These are phyloP conservation scores for Silene conica DNA, from an alignment of 148 eudicot species.

Conservation along the genomic window DNA sequence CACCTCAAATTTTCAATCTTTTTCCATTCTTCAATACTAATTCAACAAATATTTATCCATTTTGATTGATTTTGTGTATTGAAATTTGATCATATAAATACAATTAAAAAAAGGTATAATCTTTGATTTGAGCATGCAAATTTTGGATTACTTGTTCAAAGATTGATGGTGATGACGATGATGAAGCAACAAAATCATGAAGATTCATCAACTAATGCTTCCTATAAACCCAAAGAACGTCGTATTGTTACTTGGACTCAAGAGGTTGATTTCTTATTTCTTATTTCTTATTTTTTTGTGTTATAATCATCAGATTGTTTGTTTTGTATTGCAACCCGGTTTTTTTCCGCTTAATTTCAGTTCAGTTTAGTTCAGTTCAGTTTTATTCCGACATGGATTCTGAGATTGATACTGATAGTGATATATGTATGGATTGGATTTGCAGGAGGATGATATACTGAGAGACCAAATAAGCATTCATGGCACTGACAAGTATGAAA, in stretches of 20 bases:
- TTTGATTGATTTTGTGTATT: neutral
- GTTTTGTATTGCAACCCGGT: neutral
- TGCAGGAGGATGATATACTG: conserved; percentile 92
- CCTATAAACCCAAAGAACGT: conserved; percentile 50
- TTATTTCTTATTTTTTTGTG: neutral
- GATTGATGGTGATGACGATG: conserved; percentile 25
- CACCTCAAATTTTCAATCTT: neutral
- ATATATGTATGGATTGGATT: conserved; percentile 18
- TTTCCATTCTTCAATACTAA: neutral
- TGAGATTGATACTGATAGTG: neutral
- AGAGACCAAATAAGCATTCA: conserved; percentile 73
- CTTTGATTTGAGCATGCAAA: conserved; percentile 29
- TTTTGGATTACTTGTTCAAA: conserved; percentile 2
- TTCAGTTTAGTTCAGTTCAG: too few species aligned
- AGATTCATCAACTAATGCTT: conserved; percentile 17
- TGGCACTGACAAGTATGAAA: conserved; percentile 74
- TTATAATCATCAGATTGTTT: neutral
- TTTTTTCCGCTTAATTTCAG: too few species aligned
- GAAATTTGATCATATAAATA: neutral
- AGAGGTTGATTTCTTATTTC: conserved; percentile 44
- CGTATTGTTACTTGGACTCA: conserved; percentile 92
- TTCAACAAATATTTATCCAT: neutral
- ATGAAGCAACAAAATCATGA: conserved; percentile 32
- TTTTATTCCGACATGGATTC: neutral
- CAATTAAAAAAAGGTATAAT: too few species aligned